Base-by-base conservation (phyloP, 768 basidiomycete species). In the Phlebiopsis gigantea region DNA sequence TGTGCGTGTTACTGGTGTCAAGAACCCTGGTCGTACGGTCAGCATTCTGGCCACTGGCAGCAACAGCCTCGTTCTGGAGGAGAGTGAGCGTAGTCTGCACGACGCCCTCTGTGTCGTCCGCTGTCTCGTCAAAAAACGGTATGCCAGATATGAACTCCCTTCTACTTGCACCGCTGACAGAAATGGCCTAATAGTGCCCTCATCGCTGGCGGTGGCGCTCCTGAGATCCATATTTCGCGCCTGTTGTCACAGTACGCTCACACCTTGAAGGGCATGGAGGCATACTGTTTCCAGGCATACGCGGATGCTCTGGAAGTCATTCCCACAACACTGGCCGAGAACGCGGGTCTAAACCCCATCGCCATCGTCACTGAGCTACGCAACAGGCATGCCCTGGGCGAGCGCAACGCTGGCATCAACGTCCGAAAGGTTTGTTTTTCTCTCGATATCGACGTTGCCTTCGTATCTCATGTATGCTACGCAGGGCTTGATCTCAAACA, bases 81-180 rank as follows among this genome's bases (percentile, higher is more conserved):
- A 99, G 72, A 91, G 88, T 64, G 97, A 98, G 76, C 86, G 97
- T 55, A 94, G 92, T 80, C 75, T 99, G 63, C 97, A 99, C 72
- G 97, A 99, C 69, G 96, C 97, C 0, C 82, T 98, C n/a, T 98
- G 97, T 69, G 97, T 99, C 28, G 94, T 99, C 4, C 83, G 97
- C 50, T 99, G 97, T 76, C 80, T 99, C 52, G 95, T 99, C 46
- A 98, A 99, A 77, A 98, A 98, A 75, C 80, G 95, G 96, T 96
- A 66, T 53, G n/a, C n/a, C n/a, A n/a, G n/a, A n/a, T n/a, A n/a
- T n/a, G 83, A 68, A 3, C 1, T 17, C 14, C 22, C 19, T 10
- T 42, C 44, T 29, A 2, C 26, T 21, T 43, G 22, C 22, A 39
- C 34, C 2, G n/a, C n/a, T n/a, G n/a, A n/a, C n/a, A n/a, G n/a